These are phyloP conservation scores for Biscutella laevigata DNA, from an alignment of 441 rosid species.

Conservation along the genomic window DNA sequence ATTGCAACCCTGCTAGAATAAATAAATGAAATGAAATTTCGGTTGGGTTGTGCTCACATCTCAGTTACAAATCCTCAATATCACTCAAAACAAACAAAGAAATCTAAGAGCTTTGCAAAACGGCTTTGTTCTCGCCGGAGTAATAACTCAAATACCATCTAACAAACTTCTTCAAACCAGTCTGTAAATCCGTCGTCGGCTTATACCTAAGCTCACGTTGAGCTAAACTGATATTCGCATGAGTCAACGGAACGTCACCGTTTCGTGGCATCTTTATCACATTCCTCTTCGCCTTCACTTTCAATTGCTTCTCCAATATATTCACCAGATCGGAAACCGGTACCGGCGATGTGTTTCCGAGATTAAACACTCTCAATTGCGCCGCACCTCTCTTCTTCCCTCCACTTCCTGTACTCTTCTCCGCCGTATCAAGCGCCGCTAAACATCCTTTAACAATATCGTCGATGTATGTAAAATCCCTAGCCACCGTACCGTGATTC, in stretches of 20 bases:
- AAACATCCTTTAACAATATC: slow-evolving; percentile 94
- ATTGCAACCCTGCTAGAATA: too few relatives aligned
- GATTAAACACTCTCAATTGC: slow-evolving; percentile 78
- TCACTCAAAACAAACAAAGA: too few relatives aligned
- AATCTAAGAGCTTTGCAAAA: too few relatives aligned
- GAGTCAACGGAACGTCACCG: slow-evolving; percentile 90
- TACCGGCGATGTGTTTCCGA: slow-evolving; percentile 94
- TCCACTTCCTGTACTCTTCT: slow-evolving; percentile 92
- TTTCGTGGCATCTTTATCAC: slow-evolving; percentile 76
- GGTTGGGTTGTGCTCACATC: too few relatives aligned
- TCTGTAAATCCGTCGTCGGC: slow-evolving; percentile 81
- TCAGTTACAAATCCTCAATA: too few relatives aligned
- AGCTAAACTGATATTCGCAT: slow-evolving; percentile 88
- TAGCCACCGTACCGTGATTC: slow-evolving; percentile 65
- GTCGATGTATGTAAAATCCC: slow-evolving; percentile 95
- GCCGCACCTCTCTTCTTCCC: slow-evolving; percentile 92
- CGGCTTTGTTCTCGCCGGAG: slow-evolving; percentile 53
- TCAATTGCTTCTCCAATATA: slow-evolving; percentile 74
- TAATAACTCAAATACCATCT: slow-evolving; percentile 84
- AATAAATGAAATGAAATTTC: too few relatives aligned
- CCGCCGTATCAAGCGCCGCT: slow-evolving; percentile 79
- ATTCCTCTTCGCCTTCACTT: slow-evolving; percentile 76
- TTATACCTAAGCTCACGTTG: slow-evolving; percentile 74
- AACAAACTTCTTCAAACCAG: slow-evolving; percentile 90
- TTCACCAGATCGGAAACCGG: slow-evolving; percentile 78